Base-by-base conservation (phyloP, 2,329 filamentous ascomycete genomes). In the Aspergillus ibericus region DNA sequence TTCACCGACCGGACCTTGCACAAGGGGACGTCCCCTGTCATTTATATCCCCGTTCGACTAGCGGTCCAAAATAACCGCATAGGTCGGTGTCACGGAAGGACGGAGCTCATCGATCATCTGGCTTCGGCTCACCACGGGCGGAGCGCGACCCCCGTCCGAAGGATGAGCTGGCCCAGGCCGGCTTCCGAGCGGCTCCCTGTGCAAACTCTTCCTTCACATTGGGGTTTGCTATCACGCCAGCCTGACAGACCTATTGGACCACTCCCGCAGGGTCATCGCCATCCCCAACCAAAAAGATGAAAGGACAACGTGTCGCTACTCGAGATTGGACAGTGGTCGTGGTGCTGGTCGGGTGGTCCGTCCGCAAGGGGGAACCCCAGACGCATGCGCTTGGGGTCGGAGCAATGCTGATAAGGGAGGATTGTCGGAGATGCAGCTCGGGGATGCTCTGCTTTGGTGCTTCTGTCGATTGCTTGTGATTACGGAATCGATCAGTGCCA, bases 361-460 rank as follows among this genome's bases (percentile, higher is more conserved):
- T 44, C 59, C 54, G 59, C 52, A 60, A 60, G 58, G 57, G 57
- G 50, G 20, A 12, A 47, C 44, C 29, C 32, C 46, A 22, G 36
- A 29, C n/a, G 13, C 25, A 53, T 42, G 36, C 40, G 25, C 40
- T 47, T 55, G 36, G n/a, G 13, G 34, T 18, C 25, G 20, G 29
- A 34, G 34, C n/a, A 20, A 46, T 32, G 29, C 27, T 34, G 18
- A 35, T 38, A 54, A 46, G 44, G 44, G 44, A 29, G 44, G 27
- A 42, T 48, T 27, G 15, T 32, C 22, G 44, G 25, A 29, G 44
- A 48, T 32, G 25, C 27, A 29, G n/a, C 44, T 48, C 15, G 25
- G 44, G 44, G 15, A 7, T 32, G 22, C 27, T 48, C 4, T 22
- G 18, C 20, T 29, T 20, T 10, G n/a, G 12, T 5, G 42, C 15